Evolutionary conservation across 106 monocot genomes (phyloP).

Genomic region (Platanthera guangdongensis): DNA sequence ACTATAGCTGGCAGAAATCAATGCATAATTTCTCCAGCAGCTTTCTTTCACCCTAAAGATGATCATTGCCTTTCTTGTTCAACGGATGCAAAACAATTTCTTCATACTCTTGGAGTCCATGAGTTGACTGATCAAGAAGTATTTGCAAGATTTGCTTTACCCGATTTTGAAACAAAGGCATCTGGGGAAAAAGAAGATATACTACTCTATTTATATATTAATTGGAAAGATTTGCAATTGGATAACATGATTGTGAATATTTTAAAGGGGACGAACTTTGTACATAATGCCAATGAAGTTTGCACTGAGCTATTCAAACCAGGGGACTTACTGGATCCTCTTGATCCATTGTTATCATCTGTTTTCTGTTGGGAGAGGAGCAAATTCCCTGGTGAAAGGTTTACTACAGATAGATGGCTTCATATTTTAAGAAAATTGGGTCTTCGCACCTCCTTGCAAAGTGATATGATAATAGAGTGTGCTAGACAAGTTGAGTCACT

Average conservation of each 20-base stretch:
- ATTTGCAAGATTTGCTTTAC: slow-evolving; percentile 79
- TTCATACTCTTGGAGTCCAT: slow-evolving; percentile 62
- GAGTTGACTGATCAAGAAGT: slow-evolving; percentile 74
- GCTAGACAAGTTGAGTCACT: slow-evolving; percentile 74
- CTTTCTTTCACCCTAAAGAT: slow-evolving; percentile 79
- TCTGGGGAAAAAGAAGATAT: slow-evolving; percentile 66
- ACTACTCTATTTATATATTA: slow-evolving; percentile 53
- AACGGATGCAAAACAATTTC: slow-evolving; percentile 33
- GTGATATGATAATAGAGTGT: slow-evolving; percentile 71
- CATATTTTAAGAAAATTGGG: slow-evolving; percentile 70
- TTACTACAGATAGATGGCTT: slow-evolving; percentile 70
- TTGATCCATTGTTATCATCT: slow-evolving; percentile 69
- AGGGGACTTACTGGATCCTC: slow-evolving; percentile 77
- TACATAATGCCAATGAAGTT: slow-evolving; percentile 62
- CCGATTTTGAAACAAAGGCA: slow-evolving; percentile 73
- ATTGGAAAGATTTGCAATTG: slow-evolving; percentile 77
- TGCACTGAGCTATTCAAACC: slow-evolving; percentile 61
- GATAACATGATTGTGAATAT: slow-evolving; percentile 42
- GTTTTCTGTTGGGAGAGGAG: slow-evolving; percentile 61
- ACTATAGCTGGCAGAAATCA: slow-evolving; percentile 39
- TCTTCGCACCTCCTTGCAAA: slow-evolving; percentile 64
- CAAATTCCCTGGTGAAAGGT: slow-evolving; percentile 87
- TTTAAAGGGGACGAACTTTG: slow-evolving; percentile 75
- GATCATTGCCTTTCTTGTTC: slow-evolving; percentile 55
- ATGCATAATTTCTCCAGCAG: slow-evolving; percentile 57